Evolutionary conservation across 2,329 filamentous ascomycete genomes (phyloP), one percentile per base, ranked within the genome.

Genomic region (Xylariaceae sp.): DNA sequence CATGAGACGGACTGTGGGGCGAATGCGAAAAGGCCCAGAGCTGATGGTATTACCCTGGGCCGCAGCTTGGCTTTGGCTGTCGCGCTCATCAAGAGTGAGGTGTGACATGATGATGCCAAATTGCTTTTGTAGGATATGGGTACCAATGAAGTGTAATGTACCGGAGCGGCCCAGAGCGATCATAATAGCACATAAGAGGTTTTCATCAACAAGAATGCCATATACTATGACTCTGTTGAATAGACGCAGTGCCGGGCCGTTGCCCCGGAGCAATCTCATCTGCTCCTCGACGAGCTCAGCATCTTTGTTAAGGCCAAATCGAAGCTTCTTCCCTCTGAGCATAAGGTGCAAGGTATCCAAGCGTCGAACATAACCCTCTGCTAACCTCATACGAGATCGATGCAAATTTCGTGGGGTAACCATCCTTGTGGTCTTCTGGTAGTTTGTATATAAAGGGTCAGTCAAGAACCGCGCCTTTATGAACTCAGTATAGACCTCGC

Each of bases 1-100:
- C 19, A 94, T 78, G 0, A 93, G 77, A 2, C 77, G 75, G 6
- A 71, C 61, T 0, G 82, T 85, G 2, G 91, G 90, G 47, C 78
- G 66, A 43, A 78, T 66, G 8, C 21, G 19, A 53, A 24, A 21
- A 9, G 37, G 23, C 6, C 28, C 37, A n/a, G 24, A 24, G 14
- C 12, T 19, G 19, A 55, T 53, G 2, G 33, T 21, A 8, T 41
- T 26, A 29, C 4, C 58, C 39, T 4, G 14, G 12, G 4, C 21
- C 28, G n/a, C n/a, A n/a, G 29, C 17, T 43, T 23, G 21, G 3
- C n/a, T 19, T 41, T 8, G 6, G 4, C 11, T 6, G 3, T n/a
- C 16, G 1, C 23, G 29, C 4, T 54, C 29, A 6, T 48, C 29
- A 9, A 36, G 47, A n/a, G 41, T 50, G 7, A 60, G 50, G 14